These are phyloP conservation scores for Peterozyma xylosa DNA, from an alignment of 805 yeast genomes.

Conservation along the genomic window DNA sequence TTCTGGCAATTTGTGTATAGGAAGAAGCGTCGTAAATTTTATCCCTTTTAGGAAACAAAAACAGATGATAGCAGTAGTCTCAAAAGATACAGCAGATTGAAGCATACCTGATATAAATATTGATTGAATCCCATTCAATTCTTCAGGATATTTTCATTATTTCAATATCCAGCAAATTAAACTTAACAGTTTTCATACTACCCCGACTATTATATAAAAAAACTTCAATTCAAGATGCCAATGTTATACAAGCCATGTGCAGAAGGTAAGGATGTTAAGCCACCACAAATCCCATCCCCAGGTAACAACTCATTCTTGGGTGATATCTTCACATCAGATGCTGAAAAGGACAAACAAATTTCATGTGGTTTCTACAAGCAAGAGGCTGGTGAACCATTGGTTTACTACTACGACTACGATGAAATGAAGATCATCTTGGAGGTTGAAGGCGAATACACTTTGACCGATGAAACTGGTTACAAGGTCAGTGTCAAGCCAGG, in stretches of 20 bases:
- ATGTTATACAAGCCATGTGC: conserved; percentile 44
- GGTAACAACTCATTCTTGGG: conserved; percentile 66
- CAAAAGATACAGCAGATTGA: no score
- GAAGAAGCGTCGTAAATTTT: no score
- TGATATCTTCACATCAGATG: conserved; percentile 55
- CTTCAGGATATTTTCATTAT: no score
- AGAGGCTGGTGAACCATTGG: conserved; percentile 60
- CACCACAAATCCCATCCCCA: conserved; percentile 55
- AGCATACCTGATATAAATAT: no score
- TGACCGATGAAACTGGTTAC: conserved; percentile 59
- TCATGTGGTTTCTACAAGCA: conserved; percentile 65
- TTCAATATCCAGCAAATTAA: no score
- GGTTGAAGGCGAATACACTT: conserved; percentile 56
- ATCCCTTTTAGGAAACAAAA: no score
- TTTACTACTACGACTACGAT: conserved; percentile 58
- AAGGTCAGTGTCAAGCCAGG: conserved; percentile 53
- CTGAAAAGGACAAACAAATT: conserved; percentile 52
- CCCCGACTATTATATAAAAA: no score
- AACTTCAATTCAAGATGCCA: conserved; percentile 33
- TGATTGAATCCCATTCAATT: no score
- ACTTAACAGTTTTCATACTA: no score
- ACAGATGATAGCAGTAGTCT: no score
- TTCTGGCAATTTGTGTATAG: no score
- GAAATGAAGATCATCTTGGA: conserved; percentile 67
- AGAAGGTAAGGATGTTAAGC: conserved; percentile 45